These are phyloP conservation scores for Arthroderma uncinatum DNA, from an alignment of 2,329 filamentous ascomycete species.

Conservation along the genomic window DNA sequence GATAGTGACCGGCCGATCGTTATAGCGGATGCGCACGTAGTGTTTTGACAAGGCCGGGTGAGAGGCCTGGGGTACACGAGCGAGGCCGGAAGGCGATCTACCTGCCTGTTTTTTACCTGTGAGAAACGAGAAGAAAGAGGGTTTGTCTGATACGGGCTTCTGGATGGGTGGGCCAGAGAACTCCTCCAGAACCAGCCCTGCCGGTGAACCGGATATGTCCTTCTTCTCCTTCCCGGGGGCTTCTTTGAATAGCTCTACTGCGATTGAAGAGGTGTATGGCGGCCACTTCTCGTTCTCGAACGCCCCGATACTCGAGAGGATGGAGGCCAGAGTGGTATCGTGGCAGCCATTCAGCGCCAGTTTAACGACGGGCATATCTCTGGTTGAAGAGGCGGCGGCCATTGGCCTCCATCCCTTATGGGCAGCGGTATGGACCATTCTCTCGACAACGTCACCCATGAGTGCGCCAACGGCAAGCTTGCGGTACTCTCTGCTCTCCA, in stretches of 20 bases:
- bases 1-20: constrained; percentile 69
- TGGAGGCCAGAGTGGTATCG: constrained; percentile 78
- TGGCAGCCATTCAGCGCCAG: constrained; percentile 79
- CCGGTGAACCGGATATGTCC: background rate
- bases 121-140: constrained; percentile 24
- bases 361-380: constrained; percentile 47
- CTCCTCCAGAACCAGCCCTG: constrained; percentile 19
- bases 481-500: constrained; percentile 77
- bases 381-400: constrained; percentile 39
- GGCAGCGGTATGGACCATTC: constrained; percentile 57
- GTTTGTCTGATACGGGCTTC: constrained; percentile 14
- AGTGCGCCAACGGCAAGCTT: constrained; percentile 74
- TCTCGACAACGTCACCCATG: constrained; percentile 68
- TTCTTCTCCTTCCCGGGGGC: background rate
- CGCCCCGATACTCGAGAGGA: constrained; percentile 67
- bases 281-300: constrained; percentile 70
- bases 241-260: constrained; percentile 68
- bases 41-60: constrained; percentile 43
- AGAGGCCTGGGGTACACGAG: constrained; percentile 25
- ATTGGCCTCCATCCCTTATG: constrained; percentile 47
- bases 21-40: constrained; percentile 85
- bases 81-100: constrained; percentile 21
- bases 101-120: constrained; percentile 16
- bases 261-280: constrained; percentile 83
- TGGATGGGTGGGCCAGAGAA: constrained; percentile 17